Percentiles rank a stretch among this genome's conserved stretches.
These are phyloP conservation scores for Tripterygium wilfordii DNA, from an alignment of 177 flowering plant genomes.

Conservation along the genomic window DNA sequence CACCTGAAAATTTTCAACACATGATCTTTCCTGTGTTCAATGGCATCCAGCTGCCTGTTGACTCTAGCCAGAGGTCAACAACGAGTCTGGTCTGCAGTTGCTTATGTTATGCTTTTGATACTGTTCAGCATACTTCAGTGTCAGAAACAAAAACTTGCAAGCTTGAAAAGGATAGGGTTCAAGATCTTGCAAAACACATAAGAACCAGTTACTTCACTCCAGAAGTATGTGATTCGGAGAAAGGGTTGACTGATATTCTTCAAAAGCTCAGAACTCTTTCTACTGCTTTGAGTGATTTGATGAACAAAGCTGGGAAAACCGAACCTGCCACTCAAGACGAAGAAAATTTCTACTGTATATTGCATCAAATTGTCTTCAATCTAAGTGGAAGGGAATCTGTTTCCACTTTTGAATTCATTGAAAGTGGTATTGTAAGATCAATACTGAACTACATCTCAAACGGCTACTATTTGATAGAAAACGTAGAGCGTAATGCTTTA, in stretches of 20 bases:
- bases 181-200: constrained; percentile 51
- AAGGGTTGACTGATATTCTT: constrained; percentile 56
- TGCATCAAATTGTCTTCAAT: constrained; percentile 46
- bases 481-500: constrained; percentile 8
- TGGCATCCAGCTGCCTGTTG: constrained; percentile 23
- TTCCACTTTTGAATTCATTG: constrained; percentile 96
- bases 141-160: constrained; percentile 47
- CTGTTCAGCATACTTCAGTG: constrained; percentile 20
- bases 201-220: constrained; percentile 44
- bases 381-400: constrained; percentile 59
- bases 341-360: constrained; percentile 34
- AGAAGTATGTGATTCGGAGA: constrained; percentile 32
- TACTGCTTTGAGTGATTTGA: constrained; percentile 33
- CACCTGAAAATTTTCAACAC: constrained; percentile 35
- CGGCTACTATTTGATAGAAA: constrained; percentile 36
- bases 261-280: constrained; percentile 55
- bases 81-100: constrained; percentile 39
- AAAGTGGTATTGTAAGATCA: constrained; percentile 77
- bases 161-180: constrained; percentile 52
- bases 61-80: constrained; percentile 27
- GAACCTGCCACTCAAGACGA: constrained; percentile 26
- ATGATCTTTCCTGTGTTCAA: constrained; percentile 21
- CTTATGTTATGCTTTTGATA: constrained; percentile 62
- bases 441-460: constrained; percentile 50
- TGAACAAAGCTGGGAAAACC: constrained; percentile 20